These are phyloP conservation scores for Flaveria trinervia DNA, from an alignment of 129 eudicot genomes.

Conservation along the genomic window DNA sequence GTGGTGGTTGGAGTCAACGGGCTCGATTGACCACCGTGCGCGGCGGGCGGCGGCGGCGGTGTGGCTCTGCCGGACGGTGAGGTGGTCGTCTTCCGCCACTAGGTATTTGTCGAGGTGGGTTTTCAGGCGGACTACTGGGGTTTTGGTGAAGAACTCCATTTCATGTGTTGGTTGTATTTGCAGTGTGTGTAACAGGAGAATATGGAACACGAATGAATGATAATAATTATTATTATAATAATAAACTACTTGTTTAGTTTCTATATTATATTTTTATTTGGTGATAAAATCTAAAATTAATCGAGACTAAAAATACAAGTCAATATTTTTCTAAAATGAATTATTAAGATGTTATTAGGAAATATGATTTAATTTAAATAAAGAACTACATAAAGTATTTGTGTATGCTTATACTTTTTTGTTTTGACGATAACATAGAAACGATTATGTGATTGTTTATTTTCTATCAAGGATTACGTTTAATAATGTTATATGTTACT, in stretches of 20 bases:
- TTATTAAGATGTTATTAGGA: too few species aligned
- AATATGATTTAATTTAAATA: too few species aligned
- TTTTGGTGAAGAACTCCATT: conserved; percentile 68
- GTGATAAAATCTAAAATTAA: neutral
- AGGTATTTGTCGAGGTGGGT: conserved; percentile 69
- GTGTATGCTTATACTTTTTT: too few species aligned
- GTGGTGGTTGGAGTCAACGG: conserved; percentile 48
- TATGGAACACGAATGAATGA: neutral
- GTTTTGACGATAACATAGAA: too few species aligned
- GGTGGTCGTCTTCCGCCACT: conserved; percentile 66
- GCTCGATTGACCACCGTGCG: conserved; percentile 78
- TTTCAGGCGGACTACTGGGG: conserved; percentile 56
- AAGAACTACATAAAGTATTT: too few species aligned
- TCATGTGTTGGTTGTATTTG: neutral
- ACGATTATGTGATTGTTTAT: too few species aligned
- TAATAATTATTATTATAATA: neutral
- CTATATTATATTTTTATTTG: too few species aligned
- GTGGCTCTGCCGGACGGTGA: conserved; percentile 66
- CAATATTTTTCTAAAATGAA: neutral
- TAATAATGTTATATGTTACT: too few species aligned
- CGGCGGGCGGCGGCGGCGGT: conserved; percentile 43
- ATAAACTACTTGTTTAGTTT: neutral
- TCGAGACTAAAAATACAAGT: neutral
- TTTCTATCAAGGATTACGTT: too few species aligned
- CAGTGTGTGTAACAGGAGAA: neutral